Evolutionary conservation across 2,329 filamentous ascomycete species (phyloP).

Genomic region (Paecilomyces dactylethromorphus): DNA sequence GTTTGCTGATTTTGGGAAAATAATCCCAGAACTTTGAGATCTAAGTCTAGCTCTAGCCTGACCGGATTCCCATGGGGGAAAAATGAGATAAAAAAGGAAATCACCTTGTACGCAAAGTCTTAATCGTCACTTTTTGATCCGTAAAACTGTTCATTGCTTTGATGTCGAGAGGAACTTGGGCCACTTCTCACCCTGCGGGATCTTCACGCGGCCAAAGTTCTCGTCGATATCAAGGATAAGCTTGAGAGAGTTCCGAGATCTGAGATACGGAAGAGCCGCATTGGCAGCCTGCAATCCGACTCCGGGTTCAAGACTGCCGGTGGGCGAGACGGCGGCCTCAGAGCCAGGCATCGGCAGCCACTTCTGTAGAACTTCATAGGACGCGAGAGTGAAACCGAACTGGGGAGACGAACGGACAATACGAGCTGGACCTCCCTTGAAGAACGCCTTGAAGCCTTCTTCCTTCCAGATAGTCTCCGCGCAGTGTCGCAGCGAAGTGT

Average conservation of each 20-base stretch:
- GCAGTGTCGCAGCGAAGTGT: conserved; percentile 80
- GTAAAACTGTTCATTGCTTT: conserved; percentile 17
- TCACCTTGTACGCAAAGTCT: conserved; percentile 9
- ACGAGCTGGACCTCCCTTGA: conserved; percentile 95
- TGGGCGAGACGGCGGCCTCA: conserved; percentile 42
- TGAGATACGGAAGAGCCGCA: conserved; percentile 58
- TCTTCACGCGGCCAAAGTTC: conserved; percentile 73
- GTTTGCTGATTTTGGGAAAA: conserved; percentile 9
- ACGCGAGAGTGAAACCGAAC: conserved; percentile 94
- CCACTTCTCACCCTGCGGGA: conserved; percentile 41
- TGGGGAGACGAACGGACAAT: conserved; percentile 93
- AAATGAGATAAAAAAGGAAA: not conserved
- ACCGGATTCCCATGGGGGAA: not conserved
- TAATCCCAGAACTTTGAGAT: conserved; percentile 7
- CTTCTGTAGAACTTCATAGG: conserved; percentile 86
- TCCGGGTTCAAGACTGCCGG: conserved; percentile 57
- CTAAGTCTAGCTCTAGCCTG: conserved; percentile 15
- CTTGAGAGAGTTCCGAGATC: conserved; percentile 87
- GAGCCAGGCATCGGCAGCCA: conserved; percentile 69
- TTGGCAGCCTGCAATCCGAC: conserved; percentile 59
- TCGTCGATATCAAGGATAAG: conserved; percentile 91
- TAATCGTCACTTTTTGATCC: conserved; percentile 5
- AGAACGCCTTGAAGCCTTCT: conserved; percentile 94
- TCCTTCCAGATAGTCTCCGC: conserved; percentile 78
- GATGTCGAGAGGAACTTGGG: conserved; percentile 27